These are phyloP conservation scores for Cadophora sp. DNA, from an alignment of 2,329 filamentous ascomycete genomes.

Conservation along the genomic window DNA sequence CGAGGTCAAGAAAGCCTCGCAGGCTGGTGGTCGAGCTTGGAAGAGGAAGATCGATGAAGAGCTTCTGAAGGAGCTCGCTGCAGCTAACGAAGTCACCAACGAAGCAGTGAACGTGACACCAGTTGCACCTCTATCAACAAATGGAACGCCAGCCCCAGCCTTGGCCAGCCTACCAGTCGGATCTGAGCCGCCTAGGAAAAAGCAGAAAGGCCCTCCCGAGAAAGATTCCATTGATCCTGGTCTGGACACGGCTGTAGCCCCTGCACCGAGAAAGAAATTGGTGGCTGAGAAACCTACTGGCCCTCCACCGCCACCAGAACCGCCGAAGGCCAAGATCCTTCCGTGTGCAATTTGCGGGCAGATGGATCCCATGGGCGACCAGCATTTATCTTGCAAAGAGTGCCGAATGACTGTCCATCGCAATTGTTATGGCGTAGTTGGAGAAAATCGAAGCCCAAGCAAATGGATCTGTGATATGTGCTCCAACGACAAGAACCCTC, in stretches of 20 bases:
- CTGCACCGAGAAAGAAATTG: constrained; percentile 53
- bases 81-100: constrained; percentile 66
- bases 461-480: constrained; percentile 99
- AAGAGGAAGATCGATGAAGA: constrained; percentile 94
- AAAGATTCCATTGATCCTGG: constrained; percentile 40
- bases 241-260: constrained; percentile 28
- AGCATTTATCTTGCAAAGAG: constrained; percentile 81
- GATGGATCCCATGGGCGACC: constrained; percentile 73
- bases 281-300: constrained; percentile 67
- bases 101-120: constrained; percentile 48
- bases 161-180: constrained; percentile 39
- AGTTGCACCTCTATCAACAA: constrained; percentile 31
- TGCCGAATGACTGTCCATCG: constrained; percentile 92
- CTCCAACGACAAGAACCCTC: constrained; percentile 88
- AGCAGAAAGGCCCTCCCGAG: constrained; percentile 62
- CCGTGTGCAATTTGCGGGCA: constrained; percentile 87
- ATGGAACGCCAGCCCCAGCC: constrained; percentile 36
- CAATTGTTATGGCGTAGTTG: constrained; percentile 85
- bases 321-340: constrained; percentile 78
- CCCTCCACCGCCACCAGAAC: constrained; percentile 73
- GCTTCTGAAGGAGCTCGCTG: constrained; percentile 74
- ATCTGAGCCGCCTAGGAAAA: constrained; percentile 68
- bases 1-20: constrained; percentile 87
- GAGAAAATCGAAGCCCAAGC: constrained; percentile 66
- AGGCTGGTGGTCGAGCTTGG: constrained; percentile 80